Conservation (phyloP, 768 basidiomycete genomes). For the Suillus bovinus region DNA sequence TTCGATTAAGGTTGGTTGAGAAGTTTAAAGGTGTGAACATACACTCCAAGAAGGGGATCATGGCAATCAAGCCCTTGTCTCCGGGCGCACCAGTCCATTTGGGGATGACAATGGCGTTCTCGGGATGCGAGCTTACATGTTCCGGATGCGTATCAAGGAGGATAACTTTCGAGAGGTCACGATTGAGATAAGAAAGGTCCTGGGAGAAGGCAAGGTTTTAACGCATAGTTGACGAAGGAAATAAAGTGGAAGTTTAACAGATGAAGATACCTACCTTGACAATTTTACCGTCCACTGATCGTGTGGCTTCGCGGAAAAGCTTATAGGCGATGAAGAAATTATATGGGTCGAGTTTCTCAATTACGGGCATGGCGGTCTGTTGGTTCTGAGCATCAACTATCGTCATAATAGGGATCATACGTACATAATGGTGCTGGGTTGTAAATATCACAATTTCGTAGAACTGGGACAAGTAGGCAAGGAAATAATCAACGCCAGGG, state of each 20-base stretch:
- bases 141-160: slow-evolving; percentile 83
- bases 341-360: slow-evolving; percentile 95
- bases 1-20: neutral
- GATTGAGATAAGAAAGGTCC: slow-evolving; percentile 94
- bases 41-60: slow-evolving; percentile 98
- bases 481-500: slow-evolving; percentile 97
- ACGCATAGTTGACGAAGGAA: too few relatives aligned
- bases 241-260: neutral
- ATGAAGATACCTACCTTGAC: slow-evolving; percentile 64
- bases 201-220: slow-evolving; percentile 25
- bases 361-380: slow-evolving; percentile 83
- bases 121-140: slow-evolving; percentile 76
- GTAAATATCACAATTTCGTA: slow-evolving; percentile 98
- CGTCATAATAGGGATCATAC: slow-evolving; percentile 32
- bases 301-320: slow-evolving; percentile 91
- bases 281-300: slow-evolving; percentile 75
- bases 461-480: slow-evolving; percentile 96
- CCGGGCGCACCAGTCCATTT: slow-evolving; percentile 84
- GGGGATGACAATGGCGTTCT: slow-evolving; percentile 82
- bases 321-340: slow-evolving; percentile 85
- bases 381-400: slow-evolving; percentile 7
- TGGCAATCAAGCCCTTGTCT: slow-evolving; percentile 77
- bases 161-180: slow-evolving; percentile 88
- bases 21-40: slow-evolving; percentile 22
- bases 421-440: slow-evolving; percentile 81